phyloP scores from a whole-genome alignment of 1,284 basidiomycete genomes.

The Entoloma clypeatum region DNA sequence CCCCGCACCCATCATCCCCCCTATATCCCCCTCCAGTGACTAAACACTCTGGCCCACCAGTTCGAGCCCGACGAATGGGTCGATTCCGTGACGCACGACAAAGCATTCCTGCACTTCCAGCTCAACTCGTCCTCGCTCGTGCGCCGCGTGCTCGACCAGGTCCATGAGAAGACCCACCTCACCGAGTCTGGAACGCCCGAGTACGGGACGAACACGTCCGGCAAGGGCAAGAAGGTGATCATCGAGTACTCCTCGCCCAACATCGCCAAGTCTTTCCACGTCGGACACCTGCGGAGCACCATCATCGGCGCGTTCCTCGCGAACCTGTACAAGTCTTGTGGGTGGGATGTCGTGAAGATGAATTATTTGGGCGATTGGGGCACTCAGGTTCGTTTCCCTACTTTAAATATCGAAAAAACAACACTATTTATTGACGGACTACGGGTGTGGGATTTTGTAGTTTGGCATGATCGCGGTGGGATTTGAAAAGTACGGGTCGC shows the following conservation, averaged over 20 bases:
- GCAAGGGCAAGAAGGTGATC: constrained; percentile 75
- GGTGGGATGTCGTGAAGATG: constrained; percentile 88
- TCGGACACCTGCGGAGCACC: constrained; percentile 94
- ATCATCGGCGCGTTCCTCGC: constrained; percentile 95
- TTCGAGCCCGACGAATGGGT: constrained; percentile 70
- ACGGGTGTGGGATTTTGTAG: no score
- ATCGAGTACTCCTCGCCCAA: constrained; percentile 96
- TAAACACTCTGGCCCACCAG: no score
- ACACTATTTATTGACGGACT: no score
- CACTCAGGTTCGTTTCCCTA: constrained; percentile 61
- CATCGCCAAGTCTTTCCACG: constrained; percentile 98
- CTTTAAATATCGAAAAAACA: no score
- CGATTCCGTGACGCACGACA: constrained; percentile 63
- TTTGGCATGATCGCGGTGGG: constrained; percentile 90
- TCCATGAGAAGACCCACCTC: constrained; percentile 70
- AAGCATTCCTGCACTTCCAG: constrained; percentile 82
- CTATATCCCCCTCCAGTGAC: no score
- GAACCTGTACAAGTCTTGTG: constrained; percentile 90
- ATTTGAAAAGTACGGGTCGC: constrained; percentile 88
- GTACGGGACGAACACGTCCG: constrained; percentile 76
- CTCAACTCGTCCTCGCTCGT: constrained; percentile 71
- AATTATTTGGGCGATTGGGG: constrained; percentile 98
- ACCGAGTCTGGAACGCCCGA: constrained; percentile 50
- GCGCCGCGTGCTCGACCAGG: constrained; percentile 76
- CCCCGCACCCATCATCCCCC: no score